Evolutionary conservation across 441 rosid genomes (phyloP), one percentile per base, ranked within the genome.

Genomic region (Cnidoscolus chayamansa): DNA sequence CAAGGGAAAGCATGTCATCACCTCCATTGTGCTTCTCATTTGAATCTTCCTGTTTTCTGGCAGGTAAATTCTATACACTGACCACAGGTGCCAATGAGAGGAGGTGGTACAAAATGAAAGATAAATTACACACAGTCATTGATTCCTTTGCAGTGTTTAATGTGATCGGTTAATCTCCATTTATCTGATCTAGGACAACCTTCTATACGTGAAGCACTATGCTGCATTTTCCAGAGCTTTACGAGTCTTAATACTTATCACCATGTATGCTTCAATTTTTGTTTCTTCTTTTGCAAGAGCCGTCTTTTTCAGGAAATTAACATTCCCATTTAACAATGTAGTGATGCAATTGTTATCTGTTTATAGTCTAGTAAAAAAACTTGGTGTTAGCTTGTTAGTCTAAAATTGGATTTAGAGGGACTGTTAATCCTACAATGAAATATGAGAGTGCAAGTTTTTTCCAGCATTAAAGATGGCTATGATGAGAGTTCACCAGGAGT

Each of bases 21-120:
- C 20, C 8, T 47, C 1, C n/a, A 4, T 30, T 1, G 25, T 16
- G 53, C 53, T 19, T 15, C 30, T 65, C 20, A 30, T 25, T 67
- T 49, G 37, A 40, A 51, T 51, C 25, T 40, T 15, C 12, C 30
- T 7, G 9, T 30, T 43, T 15, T 15, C 48, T 76, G 74, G 79
- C 86, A 89, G 95, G 94, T 8, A 90, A 87, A 67, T 90, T 93
- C 79, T 91, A 89, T 79, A 90, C 93, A 9, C 63, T 93, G 88
- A 90, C 98, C 11, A 91, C 97, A 0, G 96, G 96, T 1, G 92
- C 97, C 7, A 94, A 94, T 11, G 94, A 94, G 71, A 87, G 97
- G 80, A 86, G 96, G 74, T 91, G 97, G 97, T 93, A 65, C 45
- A 93, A 93, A 80, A 87, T 90, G 97, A 91, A 91, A 81, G 98